Conservation (phyloP, 257 asterid species). For the Fraxinus quadrangulata region DNA sequence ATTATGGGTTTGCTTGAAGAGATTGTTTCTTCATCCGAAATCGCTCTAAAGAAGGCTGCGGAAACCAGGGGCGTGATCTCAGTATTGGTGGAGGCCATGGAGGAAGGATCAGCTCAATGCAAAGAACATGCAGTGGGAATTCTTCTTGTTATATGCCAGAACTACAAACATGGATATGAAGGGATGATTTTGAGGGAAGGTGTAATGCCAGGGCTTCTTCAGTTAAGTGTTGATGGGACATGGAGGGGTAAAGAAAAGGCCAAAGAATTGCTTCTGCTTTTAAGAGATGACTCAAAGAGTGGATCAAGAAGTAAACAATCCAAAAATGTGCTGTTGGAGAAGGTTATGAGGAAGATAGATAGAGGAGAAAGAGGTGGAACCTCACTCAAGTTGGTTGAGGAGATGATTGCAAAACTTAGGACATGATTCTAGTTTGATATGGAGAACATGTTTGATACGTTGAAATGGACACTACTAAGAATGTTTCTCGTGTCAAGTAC, state of each 20-base stretch:
- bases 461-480: background rate
- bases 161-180: constrained; percentile 59
- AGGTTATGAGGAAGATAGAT: constrained; percentile 77
- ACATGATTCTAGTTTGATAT: constrained; percentile 46
- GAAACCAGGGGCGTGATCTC: constrained; percentile 32
- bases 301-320: constrained; percentile 31
- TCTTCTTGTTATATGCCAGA: constrained; percentile 52
- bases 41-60: constrained; percentile 60
- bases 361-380: constrained; percentile 59
- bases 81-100: constrained; percentile 69
- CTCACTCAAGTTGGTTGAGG: constrained; percentile 60
- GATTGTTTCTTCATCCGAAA: constrained; percentile 50
- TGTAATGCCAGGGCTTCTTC: constrained; percentile 74
- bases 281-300: constrained; percentile 58
- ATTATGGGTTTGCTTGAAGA: constrained; percentile 58
- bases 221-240: constrained; percentile 75
- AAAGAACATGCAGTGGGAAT: constrained; percentile 69
- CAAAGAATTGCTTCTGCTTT: constrained; percentile 59
- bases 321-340: constrained; percentile 52
- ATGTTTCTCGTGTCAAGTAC: background rate
- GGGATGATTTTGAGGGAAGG: constrained; percentile 78
- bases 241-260: constrained; percentile 64
- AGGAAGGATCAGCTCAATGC: constrained; percentile 63
- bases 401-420: constrained; percentile 81
- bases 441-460: too few species aligned